Evolutionary conservation across 345 rosid species (phyloP).

Genomic region (Boechera stricta): DNA sequence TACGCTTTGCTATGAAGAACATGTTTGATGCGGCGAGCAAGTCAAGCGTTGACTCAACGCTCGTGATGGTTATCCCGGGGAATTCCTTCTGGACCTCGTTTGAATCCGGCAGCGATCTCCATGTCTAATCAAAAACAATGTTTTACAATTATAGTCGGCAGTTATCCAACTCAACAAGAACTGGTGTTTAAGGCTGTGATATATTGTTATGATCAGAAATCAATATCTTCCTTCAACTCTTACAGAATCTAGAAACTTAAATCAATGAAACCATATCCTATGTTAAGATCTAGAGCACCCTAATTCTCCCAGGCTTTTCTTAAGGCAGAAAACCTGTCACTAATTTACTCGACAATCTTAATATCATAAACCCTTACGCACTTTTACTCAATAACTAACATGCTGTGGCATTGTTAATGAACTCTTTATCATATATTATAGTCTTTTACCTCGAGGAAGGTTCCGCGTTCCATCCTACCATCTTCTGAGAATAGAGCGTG

Average conservation of each 20-base stretch:
- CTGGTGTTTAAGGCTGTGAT: background rate
- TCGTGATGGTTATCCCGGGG: conserved; percentile 60
- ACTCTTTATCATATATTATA: background rate
- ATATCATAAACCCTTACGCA: background rate
- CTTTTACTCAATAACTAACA: background rate
- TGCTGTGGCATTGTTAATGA: background rate
- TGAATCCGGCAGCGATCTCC: conserved; percentile 91
- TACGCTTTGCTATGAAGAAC: conserved; percentile 92
- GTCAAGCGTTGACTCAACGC: conserved; percentile 68
- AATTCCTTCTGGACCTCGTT: conserved; percentile 83
- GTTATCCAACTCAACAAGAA: background rate
- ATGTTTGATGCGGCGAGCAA: conserved; percentile 72
- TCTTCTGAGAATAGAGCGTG: conserved; percentile 79
- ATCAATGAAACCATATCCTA: background rate
- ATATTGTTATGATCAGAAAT: background rate
- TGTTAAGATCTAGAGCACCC: background rate
- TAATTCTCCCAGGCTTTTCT: background rate
- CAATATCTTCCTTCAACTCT: background rate
- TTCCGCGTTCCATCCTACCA: conserved; percentile 91
- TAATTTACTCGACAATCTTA: background rate
- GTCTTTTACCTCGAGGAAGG: conserved; percentile 82
- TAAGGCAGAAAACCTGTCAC: background rate
- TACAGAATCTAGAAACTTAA: background rate
- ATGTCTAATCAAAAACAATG: conserved; percentile 58
- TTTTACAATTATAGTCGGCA: background rate